Base-by-base conservation (phyloP, 2,329 filamentous ascomycete genomes). In the Cryphonectria carpinicola region DNA sequence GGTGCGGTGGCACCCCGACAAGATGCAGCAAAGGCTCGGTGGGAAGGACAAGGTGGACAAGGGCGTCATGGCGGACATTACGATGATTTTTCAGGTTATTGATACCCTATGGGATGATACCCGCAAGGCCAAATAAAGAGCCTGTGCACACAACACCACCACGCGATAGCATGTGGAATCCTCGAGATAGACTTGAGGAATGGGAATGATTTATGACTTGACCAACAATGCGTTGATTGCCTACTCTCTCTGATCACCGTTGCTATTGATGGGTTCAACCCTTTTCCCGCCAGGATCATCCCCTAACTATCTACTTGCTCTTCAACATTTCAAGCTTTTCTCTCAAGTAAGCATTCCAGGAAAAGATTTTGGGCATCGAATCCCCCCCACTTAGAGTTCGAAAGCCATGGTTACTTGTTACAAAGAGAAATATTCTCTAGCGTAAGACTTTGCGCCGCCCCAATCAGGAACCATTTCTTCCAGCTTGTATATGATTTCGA, bases 1-100 rank as follows among this genome's bases (percentile, higher is more conserved):
- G 66, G 90, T 98, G 25, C 87, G 94, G 22, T 99, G 96, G 96
- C 96, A 99, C 83, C 96, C 96, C 4, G 96, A 99, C 82, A 99
- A 98, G 84, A 92, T 98, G 69, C 94, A 98, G 83, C 96, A 98
- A 82, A 89, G 90, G 67, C 90, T 97, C 72, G 93, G 94, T 3
- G 89, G 88, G 0, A 83, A 88, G 71, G 89, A 97, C 65, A 83
- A 88, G 71, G 89, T 97, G 65, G 91, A 95, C 64, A 86, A 89
- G 35, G 86, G 86, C 4, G 89, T 93, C 3, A 90, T 97, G 86
- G 89, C 89, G 77, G 87, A 90, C 68, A 93, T 98, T 58, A 99
- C 95, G 14, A 92, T 93, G 8, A 91, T 97, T 13, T 99, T 98
- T 77, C 95, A 98, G 81, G 90, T 94, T 41, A 87, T 98, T 63